Evolutionary conservation across 441 rosid species (phyloP).

Genomic region (Dalechampia spathulata): DNA sequence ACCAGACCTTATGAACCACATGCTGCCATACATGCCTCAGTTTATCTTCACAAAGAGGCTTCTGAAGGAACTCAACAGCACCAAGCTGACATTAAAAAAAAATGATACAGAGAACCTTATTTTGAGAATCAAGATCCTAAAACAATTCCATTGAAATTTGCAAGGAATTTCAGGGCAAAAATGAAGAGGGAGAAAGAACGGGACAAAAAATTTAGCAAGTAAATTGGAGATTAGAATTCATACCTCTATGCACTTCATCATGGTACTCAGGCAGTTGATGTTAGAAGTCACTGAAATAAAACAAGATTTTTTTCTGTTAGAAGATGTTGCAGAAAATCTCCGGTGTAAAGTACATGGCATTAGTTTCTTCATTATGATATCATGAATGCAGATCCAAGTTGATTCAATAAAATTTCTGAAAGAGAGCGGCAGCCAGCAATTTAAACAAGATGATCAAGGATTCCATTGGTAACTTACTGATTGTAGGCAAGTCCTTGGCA

Average conservation of each 20-base stretch:
- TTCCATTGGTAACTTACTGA: slow-evolving; percentile 77
- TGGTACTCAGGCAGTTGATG: slow-evolving; percentile 69
- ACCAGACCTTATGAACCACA: slow-evolving; percentile 79
- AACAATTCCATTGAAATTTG: background rate
- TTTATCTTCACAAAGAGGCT: slow-evolving; percentile 78
- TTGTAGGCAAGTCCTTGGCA: slow-evolving; percentile 77
- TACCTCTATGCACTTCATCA: slow-evolving; percentile 97
- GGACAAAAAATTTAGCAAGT: background rate
- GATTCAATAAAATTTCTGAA: background rate
- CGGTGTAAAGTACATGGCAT: background rate
- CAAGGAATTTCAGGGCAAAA: background rate
- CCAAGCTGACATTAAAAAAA: slow-evolving; percentile 57
- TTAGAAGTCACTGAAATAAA: slow-evolving; percentile 70
- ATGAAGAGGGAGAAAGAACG: background rate
- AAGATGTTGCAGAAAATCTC: background rate
- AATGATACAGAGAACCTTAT: background rate
- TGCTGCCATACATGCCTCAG: slow-evolving; percentile 94
- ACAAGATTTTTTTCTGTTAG: slow-evolving; percentile 16
- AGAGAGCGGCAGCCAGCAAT: background rate
- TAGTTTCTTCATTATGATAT: background rate
- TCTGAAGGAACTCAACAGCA: slow-evolving; percentile 89
- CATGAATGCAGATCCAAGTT: background rate
- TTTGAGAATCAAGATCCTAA: background rate
- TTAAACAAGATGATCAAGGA: background rate
- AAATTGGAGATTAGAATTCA: slow-evolving; percentile 16